Base-by-base conservation (phyloP, 805 yeast genomes). In the Clavispora asparagi region DNA sequence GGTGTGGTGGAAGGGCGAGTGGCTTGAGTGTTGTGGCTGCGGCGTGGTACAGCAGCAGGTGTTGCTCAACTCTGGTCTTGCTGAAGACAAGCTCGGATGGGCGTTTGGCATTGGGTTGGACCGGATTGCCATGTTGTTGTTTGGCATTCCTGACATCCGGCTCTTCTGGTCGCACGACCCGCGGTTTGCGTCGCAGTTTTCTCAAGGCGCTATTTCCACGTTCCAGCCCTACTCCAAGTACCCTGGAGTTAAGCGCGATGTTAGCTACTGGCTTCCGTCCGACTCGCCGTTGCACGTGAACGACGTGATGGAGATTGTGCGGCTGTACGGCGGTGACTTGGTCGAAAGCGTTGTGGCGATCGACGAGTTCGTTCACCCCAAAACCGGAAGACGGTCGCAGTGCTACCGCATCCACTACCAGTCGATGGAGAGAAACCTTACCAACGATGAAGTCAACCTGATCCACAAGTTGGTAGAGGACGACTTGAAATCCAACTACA, bases 1-100 rank as follows among this genome's bases (percentile, higher is more conserved):
- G 67, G 96, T 94, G 5, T 90, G 95, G 91, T 94, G 98, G 97
- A 87, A 90, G 61, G 95, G 94, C 43, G 95, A 91, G 55, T 94
- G 99, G 99, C 74, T 94, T 31, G 99, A 94, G 68, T 83, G 96
- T 62, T 88, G 96, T 59, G 99, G 99, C 0, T 88, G 96, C 67
- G 99, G 99, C 25, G 76, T 92, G 32, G 96, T 90, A 7, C 82
- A 81, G 54, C 85, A 88, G 54, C 81, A 81, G 42, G 95, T 92
- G 0, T 71, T 89, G 33, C 70, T 78, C 19, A 85, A 84, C 54
- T 78, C 97, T 1, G 95, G 88, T 0, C 71, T 83, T 43, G 48
- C 55, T 5, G 67, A 76, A 23, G 76, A 81, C 49, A 78, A 82
- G 23, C 74, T 92, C 39, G 95, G 97, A 3, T 94, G 99, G 98